Evolutionary conservation across 2,329 filamentous ascomycete species (phyloP).

Genomic region (Xylaria sp.): DNA sequence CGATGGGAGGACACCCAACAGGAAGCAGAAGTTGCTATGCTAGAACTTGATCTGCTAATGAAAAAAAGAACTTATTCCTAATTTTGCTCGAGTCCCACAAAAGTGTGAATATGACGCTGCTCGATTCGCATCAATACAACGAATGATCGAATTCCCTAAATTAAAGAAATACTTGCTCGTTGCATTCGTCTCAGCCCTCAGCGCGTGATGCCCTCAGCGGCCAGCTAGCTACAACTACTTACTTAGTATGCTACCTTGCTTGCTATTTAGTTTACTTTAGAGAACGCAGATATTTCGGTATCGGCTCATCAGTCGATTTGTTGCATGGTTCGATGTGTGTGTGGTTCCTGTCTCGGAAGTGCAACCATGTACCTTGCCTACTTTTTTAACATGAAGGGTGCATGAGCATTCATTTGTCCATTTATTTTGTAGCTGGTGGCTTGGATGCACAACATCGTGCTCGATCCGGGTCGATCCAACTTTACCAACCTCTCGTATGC

Average conservation of each 20-base stretch:
- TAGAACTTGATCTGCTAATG: conserved; percentile 50
- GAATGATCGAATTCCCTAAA: not conserved
- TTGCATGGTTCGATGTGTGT: conserved; percentile 23
- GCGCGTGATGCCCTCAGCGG: not conserved
- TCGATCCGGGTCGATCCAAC: conserved; percentile 17
- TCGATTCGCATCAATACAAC: not conserved
- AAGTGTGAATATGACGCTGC: conserved; percentile 26
- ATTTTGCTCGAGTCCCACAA: conserved; percentile 11
- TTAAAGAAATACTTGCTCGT: no score
- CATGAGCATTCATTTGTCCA: not conserved
- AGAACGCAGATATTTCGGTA: not conserved
- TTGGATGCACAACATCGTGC: conserved; percentile 26
- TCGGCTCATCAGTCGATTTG: conserved; percentile 25
- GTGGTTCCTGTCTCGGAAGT: not conserved
- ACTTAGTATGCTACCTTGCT: not conserved
- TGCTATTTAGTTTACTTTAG: not conserved
- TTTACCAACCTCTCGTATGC: conserved; percentile 4
- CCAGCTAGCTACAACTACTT: not conserved
- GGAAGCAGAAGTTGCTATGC: conserved; percentile 47
- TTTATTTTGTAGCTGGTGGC: not conserved
- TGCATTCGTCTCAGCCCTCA: not conserved
- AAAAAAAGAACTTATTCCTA: conserved; percentile 47
- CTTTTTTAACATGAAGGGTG: not conserved
- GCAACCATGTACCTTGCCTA: not conserved
- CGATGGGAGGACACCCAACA: conserved; percentile 45